Percentiles rank a stretch among this genome's conserved stretches.
Evolutionary conservation across 2,329 filamentous ascomycete species (phyloP).

Genomic region (Gliomastix tumulicola): DNA sequence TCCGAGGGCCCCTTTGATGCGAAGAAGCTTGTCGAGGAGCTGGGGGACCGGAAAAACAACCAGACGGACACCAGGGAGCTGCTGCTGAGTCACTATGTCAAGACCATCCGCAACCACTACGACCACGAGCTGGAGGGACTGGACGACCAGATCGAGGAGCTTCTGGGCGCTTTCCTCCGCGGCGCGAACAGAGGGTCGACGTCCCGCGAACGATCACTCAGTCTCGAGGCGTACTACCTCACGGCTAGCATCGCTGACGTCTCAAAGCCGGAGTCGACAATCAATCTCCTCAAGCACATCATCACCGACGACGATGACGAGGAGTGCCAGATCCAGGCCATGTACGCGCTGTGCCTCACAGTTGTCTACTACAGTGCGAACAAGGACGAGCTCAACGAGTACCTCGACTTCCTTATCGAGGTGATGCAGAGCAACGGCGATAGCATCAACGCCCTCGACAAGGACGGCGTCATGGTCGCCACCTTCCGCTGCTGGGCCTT

Average conservation of each 20-base stretch:
- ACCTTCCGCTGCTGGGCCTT: conserved; percentile 76
- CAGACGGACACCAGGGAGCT: conserved; percentile 62
- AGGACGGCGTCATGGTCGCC: conserved; percentile 62
- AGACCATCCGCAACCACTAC: conserved; percentile 46
- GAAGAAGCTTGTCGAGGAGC: conserved; percentile 59
- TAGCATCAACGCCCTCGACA: conserved; percentile 64
- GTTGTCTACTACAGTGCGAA: conserved; percentile 71
- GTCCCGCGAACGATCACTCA: conserved; percentile 61
- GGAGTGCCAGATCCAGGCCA: conserved; percentile 58
- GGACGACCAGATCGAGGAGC: conserved; percentile 47
- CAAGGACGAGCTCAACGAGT: conserved; percentile 58
- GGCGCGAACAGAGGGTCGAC: conserved; percentile 64
- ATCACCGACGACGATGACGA: conserved; percentile 51
- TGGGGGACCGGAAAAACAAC: conserved; percentile 70
- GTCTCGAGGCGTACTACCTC: conserved; percentile 64
- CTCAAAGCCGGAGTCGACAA: conserved; percentile 20
- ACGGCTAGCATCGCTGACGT: conserved; percentile 58
- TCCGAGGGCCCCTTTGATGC: conserved; percentile 46
- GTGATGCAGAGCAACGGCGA: conserved; percentile 76
- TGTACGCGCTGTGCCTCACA: conserved; percentile 67
- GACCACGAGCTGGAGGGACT: conserved; percentile 32
- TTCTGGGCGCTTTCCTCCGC: conserved; percentile 60
- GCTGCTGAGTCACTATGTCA: conserved; percentile 22
- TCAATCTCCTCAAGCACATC: conserved; percentile 23
- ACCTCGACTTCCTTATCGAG: conserved; percentile 69